phyloP scores from a whole-genome alignment of 192 early-diverging fungal genomes.

The Coemansia sp. region DNA sequence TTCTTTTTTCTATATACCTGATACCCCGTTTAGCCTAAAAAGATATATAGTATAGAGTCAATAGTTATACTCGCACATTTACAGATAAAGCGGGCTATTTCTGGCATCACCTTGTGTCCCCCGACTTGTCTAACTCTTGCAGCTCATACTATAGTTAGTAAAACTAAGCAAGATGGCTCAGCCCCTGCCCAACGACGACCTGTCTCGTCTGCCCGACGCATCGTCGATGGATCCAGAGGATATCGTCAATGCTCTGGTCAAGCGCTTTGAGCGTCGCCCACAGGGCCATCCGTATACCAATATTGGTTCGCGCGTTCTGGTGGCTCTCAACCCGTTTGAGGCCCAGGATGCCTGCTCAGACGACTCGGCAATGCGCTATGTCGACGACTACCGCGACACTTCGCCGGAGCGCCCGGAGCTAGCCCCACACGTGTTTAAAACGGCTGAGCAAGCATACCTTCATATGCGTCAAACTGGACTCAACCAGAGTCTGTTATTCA shows the following conservation, averaged over 20 bases:
- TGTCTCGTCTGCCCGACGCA: constrained; percentile 47
- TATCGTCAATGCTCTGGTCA: constrained; percentile 44
- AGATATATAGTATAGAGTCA: background rate
- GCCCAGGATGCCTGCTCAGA: constrained; percentile 60
- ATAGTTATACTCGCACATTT: background rate
- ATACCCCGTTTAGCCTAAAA: background rate
- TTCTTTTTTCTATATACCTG: background rate
- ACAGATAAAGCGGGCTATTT: background rate
- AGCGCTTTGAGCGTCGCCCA: constrained; percentile 50
- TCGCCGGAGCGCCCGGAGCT: constrained; percentile 44
- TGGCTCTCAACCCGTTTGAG: constrained; percentile 69
- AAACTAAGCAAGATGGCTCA: constrained; percentile 17
- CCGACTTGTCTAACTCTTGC: background rate
- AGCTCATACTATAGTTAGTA: no score
- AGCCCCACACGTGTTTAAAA: constrained; percentile 67
- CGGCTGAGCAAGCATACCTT: constrained; percentile 72
- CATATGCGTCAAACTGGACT: constrained; percentile 71
- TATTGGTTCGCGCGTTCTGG: constrained; percentile 66
- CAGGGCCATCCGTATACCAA: constrained; percentile 65
- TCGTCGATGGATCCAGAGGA: constrained; percentile 41
- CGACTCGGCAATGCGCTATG: constrained; percentile 68
- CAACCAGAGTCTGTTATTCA: constrained; percentile 70
- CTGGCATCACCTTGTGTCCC: background rate
- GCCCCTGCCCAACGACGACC: constrained; percentile 38
- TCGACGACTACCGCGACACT: constrained; percentile 70